Conservation (phyloP, 768 basidiomycete species). For the Cubamyces lactineus region DNA sequence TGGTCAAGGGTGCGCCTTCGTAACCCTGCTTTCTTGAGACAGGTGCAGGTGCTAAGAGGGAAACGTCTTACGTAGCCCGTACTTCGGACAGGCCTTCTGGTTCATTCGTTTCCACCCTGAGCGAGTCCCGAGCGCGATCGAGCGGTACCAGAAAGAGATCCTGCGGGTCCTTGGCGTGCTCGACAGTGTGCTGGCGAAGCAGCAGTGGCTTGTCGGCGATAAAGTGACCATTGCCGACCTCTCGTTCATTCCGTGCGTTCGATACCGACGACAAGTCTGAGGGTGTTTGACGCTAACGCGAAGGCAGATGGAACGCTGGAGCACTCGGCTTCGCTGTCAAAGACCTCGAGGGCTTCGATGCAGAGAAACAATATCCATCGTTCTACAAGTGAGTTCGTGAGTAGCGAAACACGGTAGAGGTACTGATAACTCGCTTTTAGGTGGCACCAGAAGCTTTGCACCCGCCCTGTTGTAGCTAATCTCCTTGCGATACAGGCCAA, state of each 20-base stretch:
- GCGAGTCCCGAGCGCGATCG: constrained; percentile 21
- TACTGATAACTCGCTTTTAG: neutral
- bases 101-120: constrained; percentile 25
- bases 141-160: constrained; percentile 31
- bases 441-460: constrained; percentile 10
- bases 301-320: constrained; percentile 7
- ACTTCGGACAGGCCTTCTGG: constrained; percentile 25
- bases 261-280: no score
- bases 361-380: constrained; percentile 15
- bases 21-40: neutral
- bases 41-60: no score
- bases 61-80: constrained; percentile 11
- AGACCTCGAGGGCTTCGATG: neutral
- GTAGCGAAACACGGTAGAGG: no score
- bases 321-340: neutral
- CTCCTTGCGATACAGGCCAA: no score
- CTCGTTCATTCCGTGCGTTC: constrained; percentile 21
- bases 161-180: constrained; percentile 29
- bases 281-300: no score
- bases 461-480: neutral
- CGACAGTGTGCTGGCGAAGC: constrained; percentile 28
- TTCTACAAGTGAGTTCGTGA: constrained; percentile 7
- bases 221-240: constrained; percentile 28
- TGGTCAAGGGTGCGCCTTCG: constrained; percentile 28
- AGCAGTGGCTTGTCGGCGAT: constrained; percentile 22